Evolutionary conservation across 139 green algal genomes (phyloP), one percentile per base, ranked within the genome.

Genomic region (Coelastrella sp.): DNA sequence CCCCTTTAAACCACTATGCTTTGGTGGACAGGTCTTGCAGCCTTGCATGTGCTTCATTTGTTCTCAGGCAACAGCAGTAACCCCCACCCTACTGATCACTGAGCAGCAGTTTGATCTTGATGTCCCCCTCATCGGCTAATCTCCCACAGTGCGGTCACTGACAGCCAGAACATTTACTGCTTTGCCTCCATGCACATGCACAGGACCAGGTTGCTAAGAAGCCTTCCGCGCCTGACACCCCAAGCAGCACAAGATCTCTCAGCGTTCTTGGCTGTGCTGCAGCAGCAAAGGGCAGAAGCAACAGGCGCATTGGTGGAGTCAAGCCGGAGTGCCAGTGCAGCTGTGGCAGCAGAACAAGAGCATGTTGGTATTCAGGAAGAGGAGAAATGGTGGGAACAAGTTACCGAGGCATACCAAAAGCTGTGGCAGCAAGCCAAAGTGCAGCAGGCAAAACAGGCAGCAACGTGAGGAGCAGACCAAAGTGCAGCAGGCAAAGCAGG

Each of bases 351-450:
- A 57, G 17, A 25, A 53, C 34, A 51, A 21, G 8, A 34, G 30
- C 43, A 40, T 41, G 43, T 27, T 15, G 21, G 32, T 21, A 51
- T 27, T 69, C 50, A 69, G 37, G 76, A 73, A 48, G 78, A 84
- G 78, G 78, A 62, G 15, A 27, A 38, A 8, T 84, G 78, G 78
- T 84, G 78, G 78, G 30, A 75, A 2, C 37, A 84, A 60, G 60
- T 43, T 9, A 64, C 60, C 2, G 27, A 50, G 34, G 78, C 78
- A 27, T 84, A 84, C 62, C 25, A 64, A 15, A 40, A 40, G 41
- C 78, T 84, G 30, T 76, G 78, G 78, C 40, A 67, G 78, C 60
- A 84, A 27, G 78, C 78, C 41, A 48, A 30, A 27, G 13, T 74
- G 78, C 60, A 84, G 60, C 60, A 84, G 60, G 19, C 15, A 9